Base-by-base conservation (phyloP, 1,139 yeast species). In the Wickerhamomyces sp. region DNA sequence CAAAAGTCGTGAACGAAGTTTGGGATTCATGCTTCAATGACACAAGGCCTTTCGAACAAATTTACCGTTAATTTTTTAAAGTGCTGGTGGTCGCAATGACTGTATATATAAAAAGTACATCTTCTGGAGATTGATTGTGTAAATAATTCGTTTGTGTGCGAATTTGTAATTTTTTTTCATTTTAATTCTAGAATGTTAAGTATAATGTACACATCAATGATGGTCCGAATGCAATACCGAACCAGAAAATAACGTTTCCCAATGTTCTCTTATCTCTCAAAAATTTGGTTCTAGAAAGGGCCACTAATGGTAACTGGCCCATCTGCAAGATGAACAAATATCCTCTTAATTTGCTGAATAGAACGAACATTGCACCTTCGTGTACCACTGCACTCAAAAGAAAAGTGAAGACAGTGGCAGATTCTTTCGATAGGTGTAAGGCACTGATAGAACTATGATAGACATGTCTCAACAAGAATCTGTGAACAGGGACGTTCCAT, bases 401-500 rank as follows among this genome's bases (percentile, higher is more conserved):
- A 55, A 93, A 91, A 0, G 99, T 91, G 52, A 84, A 61, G 25
- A 89, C 53, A 2, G 93, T 79, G 1, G 97, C 96, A 33, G 70
- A 68, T 2, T 55, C 41, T 54, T 80, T 86, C 45, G 76, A 72
- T 36, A 88, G 66, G 32, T 76, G 69, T 33, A 88, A 68, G 0
- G 89, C 79, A 45, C 93, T 78, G 41, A 91, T 85, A 13, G 93
- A 78, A 21, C 95, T 82, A 56, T 88, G 96, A 58, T 91, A 93
- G 8, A 91, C 98, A 55, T 93, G 99, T 45, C 97, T 74, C 30
- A 88, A 65, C 40, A 91, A 64, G 52, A 91, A 91, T 47, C 79
- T 75, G 58, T 91, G 96, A n/a, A 93, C 97, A 0, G 97, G 96
- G 9, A 77, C 72, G 56, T 91, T 91, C 98, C 99, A 93, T 46